Percentiles rank a stretch among this genome's conserved stretches.
Conservation (phyloP, 2,329 filamentous ascomycete species). For the Fusarium sp. region DNA sequence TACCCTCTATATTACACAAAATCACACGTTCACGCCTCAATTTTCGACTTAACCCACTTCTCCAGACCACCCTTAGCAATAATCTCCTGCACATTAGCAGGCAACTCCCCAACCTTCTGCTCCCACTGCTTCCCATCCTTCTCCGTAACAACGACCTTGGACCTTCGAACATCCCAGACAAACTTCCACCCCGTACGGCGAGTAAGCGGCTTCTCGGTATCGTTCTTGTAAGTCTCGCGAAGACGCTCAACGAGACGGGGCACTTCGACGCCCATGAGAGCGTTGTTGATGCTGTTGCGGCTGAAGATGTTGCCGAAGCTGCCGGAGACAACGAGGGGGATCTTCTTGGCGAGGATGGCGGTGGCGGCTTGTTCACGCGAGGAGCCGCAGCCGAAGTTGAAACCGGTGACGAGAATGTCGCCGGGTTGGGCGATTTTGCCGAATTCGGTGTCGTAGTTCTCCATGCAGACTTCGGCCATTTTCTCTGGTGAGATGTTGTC, state of each 20-base stretch:
- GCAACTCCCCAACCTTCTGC: constrained; percentile 84
- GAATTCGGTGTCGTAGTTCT: constrained; percentile 88
- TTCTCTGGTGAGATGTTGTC: constrained; percentile 79
- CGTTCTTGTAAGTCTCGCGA: constrained; percentile 67
- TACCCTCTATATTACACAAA: constrained; percentile 24
- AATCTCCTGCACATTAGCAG: constrained; percentile 88
- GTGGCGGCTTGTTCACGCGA: constrained; percentile 85
- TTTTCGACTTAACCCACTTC: constrained; percentile 83
- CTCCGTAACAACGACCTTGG: constrained; percentile 77
- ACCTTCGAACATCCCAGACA: constrained; percentile 81
- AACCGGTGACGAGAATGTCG: constrained; percentile 87
- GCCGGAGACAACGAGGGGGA: constrained; percentile 82
- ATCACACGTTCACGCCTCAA: constrained; percentile 49
- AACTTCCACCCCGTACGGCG: constrained; percentile 86
- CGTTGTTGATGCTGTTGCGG: constrained; percentile 84
- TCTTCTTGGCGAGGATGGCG: constrained; percentile 82
- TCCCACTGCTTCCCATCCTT: constrained; percentile 77
- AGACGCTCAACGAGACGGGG: constrained; percentile 74
- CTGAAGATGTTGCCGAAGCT: constrained; percentile 88
- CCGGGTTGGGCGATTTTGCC: constrained; percentile 69
- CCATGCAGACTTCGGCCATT: constrained; percentile 93
- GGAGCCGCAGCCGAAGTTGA: constrained; percentile 88
- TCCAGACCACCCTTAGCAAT: constrained; percentile 82
- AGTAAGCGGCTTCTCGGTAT: constrained; percentile 68
- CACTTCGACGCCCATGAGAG: constrained; percentile 77